A percentile compares a stretch with the other conserved stretches of the same genome.
Evolutionary conservation across 2,329 filamentous ascomycete genomes (phyloP).

Genomic region (Cryphonectria parasitica): DNA sequence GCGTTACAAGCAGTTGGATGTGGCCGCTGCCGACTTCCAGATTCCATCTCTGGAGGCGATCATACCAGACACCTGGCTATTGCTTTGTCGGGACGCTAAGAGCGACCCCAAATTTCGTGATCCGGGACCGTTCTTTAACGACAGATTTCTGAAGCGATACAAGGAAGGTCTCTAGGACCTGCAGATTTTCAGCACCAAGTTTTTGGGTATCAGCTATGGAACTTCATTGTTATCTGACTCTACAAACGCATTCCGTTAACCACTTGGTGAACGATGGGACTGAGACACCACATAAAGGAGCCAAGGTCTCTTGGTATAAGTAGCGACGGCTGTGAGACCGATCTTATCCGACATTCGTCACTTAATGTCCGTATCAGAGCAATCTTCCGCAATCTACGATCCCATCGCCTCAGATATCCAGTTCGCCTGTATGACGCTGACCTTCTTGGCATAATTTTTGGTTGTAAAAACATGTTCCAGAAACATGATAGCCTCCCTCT

Average conservation of each 20-base stretch:
- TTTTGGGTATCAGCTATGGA: background rate
- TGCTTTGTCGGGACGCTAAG: background rate
- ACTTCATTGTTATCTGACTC: background rate
- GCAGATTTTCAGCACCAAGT: background rate
- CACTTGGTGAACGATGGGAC: background rate
- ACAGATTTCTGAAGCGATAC: background rate
- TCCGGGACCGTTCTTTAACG: background rate
- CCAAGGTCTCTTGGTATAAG: background rate
- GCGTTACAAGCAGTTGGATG: background rate
- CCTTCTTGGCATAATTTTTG: conserved; percentile 70
- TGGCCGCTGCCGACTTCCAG: background rate
- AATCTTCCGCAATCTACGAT: background rate
- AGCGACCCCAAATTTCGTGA: background rate
- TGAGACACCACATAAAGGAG: background rate
- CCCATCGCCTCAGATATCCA: conserved; percentile 58
- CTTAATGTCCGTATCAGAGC: too few species aligned
- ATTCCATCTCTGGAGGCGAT: background rate
- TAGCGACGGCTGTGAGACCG: too few species aligned
- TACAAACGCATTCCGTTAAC: background rate
- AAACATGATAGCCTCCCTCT: conserved; percentile 70
- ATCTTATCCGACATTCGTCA: too few species aligned
- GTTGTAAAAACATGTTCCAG: conserved; percentile 68
- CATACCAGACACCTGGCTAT: background rate
- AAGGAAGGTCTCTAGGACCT: background rate
- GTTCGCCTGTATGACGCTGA: conserved; percentile 61